A percentile compares a stretch with the other conserved stretches of the same genome.
phyloP scores from a whole-genome alignment of 192 early-diverging fungal genomes.

The Lobosporangium transversale region DNA sequence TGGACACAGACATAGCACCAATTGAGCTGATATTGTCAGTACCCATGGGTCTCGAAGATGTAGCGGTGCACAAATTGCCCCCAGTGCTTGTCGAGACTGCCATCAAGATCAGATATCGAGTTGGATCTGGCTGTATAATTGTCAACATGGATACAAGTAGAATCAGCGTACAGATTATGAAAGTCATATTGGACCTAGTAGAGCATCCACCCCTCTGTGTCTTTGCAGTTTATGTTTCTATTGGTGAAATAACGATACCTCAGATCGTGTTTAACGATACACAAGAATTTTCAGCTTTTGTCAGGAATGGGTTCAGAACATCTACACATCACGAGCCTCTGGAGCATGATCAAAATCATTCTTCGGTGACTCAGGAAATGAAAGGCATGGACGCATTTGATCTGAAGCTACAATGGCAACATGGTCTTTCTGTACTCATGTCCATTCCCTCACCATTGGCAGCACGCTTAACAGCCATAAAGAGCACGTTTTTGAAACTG shows the following conservation, averaged over 20 bases:
- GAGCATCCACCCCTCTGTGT: constrained; percentile 32
- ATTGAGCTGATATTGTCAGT: constrained; percentile 34
- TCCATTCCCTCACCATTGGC: constrained; percentile 12
- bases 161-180: not conserved
- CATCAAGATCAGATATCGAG: constrained; percentile 12
- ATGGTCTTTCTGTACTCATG: constrained; percentile 20
- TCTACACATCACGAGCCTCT: too few species aligned
- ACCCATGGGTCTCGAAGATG: constrained; percentile 35
- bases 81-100: constrained; percentile 8
- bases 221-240: constrained; percentile 25
- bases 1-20: not conserved
- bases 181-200: constrained; percentile 13
- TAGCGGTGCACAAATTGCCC: constrained; percentile 18
- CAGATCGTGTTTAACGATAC: constrained; percentile 4
- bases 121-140: constrained; percentile 26
- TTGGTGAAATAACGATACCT: constrained; percentile 22
- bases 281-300: not conserved
- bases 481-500: not conserved
- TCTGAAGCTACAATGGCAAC: constrained; percentile 13
- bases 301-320: not conserved
- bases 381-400: not conserved
- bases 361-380: not conserved
- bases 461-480: not conserved
- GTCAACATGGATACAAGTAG: not conserved
- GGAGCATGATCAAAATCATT: not conserved